phyloP scores from a whole-genome alignment of 2,329 filamentous ascomycete species.

The Aspergillus ibericus region DNA sequence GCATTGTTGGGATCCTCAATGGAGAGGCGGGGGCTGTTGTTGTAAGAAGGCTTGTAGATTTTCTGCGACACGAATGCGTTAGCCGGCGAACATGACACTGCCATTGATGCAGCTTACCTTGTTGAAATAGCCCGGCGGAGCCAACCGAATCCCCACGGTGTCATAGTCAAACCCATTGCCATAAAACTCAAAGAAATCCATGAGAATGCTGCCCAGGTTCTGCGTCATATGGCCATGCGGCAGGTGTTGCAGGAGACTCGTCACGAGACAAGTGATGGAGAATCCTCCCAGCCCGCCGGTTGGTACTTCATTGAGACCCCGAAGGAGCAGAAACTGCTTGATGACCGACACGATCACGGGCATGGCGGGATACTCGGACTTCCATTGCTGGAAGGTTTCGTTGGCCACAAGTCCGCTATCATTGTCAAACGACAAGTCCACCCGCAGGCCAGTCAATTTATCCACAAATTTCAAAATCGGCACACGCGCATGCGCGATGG shows the following conservation, averaged over 20 bases:
- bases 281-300: slow-evolving; percentile 92
- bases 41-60: slow-evolving; percentile 51
- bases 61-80: slow-evolving; percentile 17
- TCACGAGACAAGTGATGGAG: slow-evolving; percentile 88
- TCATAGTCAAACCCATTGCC: slow-evolving; percentile 75
- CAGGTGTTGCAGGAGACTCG: slow-evolving; percentile 80
- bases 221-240: slow-evolving; percentile 67
- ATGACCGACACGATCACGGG: slow-evolving; percentile 80
- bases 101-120: slow-evolving; percentile 59
- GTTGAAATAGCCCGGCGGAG: slow-evolving; percentile 70
- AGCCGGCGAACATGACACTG: not conserved
- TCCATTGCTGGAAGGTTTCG: slow-evolving; percentile 79
- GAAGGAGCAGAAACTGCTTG: slow-evolving; percentile 90
- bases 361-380: slow-evolving; percentile 76
- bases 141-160: slow-evolving; percentile 70
- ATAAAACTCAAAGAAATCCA: slow-evolving; percentile 88
- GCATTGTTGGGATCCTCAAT: slow-evolving; percentile 90
- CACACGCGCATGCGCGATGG: slow-evolving; percentile 76
- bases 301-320: slow-evolving; percentile 86
- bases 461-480: slow-evolving; percentile 93
- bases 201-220: slow-evolving; percentile 75
- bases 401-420: slow-evolving; percentile 76
- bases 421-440: slow-evolving; percentile 96
- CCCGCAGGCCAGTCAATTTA: slow-evolving; percentile 70
- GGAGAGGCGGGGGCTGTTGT: slow-evolving; percentile 67